Conservation (phyloP, 225 moss, liverwort and hornwort genomes). For the Bryoerythrophyllum caledonicum region DNA sequence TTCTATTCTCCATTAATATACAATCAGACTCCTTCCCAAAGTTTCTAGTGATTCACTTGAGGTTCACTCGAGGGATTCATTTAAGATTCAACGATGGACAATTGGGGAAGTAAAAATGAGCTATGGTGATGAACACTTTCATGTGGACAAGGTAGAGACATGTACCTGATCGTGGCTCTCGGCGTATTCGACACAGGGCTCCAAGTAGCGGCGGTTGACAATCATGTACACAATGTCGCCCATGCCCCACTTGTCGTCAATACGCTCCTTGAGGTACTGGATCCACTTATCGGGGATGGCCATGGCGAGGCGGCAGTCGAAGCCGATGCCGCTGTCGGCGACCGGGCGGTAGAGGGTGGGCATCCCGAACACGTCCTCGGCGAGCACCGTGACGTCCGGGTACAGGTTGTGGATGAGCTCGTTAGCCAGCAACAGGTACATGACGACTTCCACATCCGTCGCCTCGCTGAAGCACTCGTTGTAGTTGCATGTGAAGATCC, state of each 20-base stretch:
- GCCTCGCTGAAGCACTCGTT: slow-evolving; percentile 82
- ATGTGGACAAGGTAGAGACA: no score
- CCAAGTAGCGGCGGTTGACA: slow-evolving; percentile 73
- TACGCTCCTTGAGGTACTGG: slow-evolving; percentile 80
- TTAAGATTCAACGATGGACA: no score
- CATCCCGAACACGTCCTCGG: slow-evolving; percentile 97
- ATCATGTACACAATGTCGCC: slow-evolving; percentile 83
- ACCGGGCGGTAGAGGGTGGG: slow-evolving; percentile 88
- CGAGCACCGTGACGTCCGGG: slow-evolving; percentile 82
- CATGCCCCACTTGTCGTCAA: slow-evolving; percentile 92
- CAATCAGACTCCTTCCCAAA: no score
- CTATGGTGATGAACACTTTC: no score
- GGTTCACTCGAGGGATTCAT: no score
- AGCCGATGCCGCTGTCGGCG: slow-evolving; percentile 82
- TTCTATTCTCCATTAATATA: no score
- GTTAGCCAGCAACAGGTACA: slow-evolving; percentile 87
- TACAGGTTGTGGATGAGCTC: slow-evolving; percentile 79
- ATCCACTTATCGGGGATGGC: slow-evolving; percentile 98
- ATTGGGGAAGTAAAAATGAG: no score
- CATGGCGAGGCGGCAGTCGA: slow-evolving; percentile 92
- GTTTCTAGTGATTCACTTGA: no score
- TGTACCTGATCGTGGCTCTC: slow-evolving; percentile 95
- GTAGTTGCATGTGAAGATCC: slow-evolving; percentile 86
- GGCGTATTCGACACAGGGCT: slow-evolving; percentile 83
- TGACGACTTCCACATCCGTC: slow-evolving; percentile 77